These are phyloP conservation scores for Phlebopus sp. DNA, from an alignment of 1,284 basidiomycete genomes.

Conservation along the genomic window DNA sequence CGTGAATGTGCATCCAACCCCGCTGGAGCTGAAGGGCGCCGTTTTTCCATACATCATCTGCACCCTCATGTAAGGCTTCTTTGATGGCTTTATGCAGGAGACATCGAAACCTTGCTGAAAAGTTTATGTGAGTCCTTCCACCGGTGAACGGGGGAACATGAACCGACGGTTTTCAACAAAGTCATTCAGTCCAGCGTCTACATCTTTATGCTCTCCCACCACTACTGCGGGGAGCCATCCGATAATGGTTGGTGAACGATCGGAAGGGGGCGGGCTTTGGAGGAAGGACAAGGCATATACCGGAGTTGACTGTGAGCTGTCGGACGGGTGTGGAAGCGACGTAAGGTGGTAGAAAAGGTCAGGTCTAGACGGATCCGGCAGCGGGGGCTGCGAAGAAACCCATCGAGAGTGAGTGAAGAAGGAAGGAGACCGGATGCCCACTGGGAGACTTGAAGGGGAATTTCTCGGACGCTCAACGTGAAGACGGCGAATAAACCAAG, in stretches of 20 bases:
- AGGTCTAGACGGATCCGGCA: constrained; percentile 52
- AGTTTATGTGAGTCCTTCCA: not conserved
- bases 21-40: constrained; percentile 60
- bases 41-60: constrained; percentile 65
- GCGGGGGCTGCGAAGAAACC: constrained; percentile 18
- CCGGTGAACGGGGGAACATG: not conserved
- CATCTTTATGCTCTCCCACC: constrained; percentile 23
- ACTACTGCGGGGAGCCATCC: constrained; percentile 67
- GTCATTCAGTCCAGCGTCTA: constrained; percentile 58
- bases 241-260: constrained; percentile 53
- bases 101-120: constrained; percentile 53
- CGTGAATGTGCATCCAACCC: constrained; percentile 85
- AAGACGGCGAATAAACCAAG: too few species aligned
- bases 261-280: constrained; percentile 38
- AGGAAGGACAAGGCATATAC: constrained; percentile 67
- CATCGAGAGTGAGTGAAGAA: constrained; percentile 2
- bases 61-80: constrained; percentile 48
- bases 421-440: constrained; percentile 9
- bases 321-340: constrained; percentile 47
- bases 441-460: not conserved
- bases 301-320: constrained; percentile 42
- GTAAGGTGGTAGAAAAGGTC: constrained; percentile 70
- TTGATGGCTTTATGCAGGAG: constrained; percentile 60
- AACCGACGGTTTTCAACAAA: constrained; percentile 65
- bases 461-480: not conserved